Conservation (phyloP, 2,329 filamentous ascomycete species). For the Calonectria honghensis region DNA sequence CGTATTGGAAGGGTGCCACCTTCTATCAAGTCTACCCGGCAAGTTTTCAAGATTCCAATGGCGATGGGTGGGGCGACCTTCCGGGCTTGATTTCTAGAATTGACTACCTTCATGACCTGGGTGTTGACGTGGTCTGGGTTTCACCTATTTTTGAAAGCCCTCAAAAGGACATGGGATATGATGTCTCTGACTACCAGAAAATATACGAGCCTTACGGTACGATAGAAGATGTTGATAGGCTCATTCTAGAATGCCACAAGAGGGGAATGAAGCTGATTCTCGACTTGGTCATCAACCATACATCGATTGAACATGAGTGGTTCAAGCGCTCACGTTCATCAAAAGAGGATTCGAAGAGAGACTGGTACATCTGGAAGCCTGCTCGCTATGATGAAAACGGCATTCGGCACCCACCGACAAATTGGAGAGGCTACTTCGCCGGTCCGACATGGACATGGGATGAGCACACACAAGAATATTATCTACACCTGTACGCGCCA, state of each 20-base stretch:
- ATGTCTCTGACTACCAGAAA: slow-evolving; percentile 80
- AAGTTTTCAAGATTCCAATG: slow-evolving; percentile 74
- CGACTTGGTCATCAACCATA: slow-evolving; percentile 85
- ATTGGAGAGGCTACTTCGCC: slow-evolving; percentile 70
- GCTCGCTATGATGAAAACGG: slow-evolving; percentile 72
- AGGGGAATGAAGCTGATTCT: slow-evolving; percentile 81
- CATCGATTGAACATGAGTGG: slow-evolving; percentile 73
- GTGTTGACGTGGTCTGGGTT: slow-evolving; percentile 77
- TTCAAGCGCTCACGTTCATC: slow-evolving; percentile 73
- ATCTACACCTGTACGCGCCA: slow-evolving; percentile 77
- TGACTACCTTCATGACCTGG: slow-evolving; percentile 78
- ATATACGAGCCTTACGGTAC: slow-evolving; percentile 81
- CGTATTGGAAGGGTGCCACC: slow-evolving; percentile 68
- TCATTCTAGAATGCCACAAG: slow-evolving; percentile 76
- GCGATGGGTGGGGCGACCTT: slow-evolving; percentile 80
- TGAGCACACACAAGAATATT: slow-evolving; percentile 70
- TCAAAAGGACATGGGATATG: slow-evolving; percentile 82
- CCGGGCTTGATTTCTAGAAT: slow-evolving; percentile 78
- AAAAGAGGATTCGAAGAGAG: slow-evolving; percentile 70
- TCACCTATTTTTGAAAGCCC: slow-evolving; percentile 73
- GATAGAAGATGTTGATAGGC: slow-evolving; percentile 77
- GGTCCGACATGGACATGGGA: slow-evolving; percentile 73
- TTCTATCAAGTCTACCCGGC: slow-evolving; percentile 75
- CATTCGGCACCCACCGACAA: slow-evolving; percentile 75
- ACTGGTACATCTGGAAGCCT: slow-evolving; percentile 81